Conservation (phyloP, 805 yeast genomes). For the Ogataea sp. region DNA sequence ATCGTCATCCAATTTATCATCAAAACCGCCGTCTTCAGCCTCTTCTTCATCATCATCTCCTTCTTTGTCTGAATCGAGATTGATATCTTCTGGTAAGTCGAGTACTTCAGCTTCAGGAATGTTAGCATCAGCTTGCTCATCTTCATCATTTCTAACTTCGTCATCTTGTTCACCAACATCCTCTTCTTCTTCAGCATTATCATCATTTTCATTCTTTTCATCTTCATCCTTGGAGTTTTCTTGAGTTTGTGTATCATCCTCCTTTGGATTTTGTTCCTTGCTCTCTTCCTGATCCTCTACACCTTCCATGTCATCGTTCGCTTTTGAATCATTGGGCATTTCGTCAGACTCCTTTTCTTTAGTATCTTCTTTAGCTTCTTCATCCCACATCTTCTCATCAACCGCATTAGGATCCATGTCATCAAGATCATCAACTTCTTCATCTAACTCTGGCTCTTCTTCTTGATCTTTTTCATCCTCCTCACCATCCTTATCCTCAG, state of each 20-base stretch:
- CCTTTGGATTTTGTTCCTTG: constrained; percentile 16
- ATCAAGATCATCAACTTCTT: constrained; percentile 81
- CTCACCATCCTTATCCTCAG: constrained; percentile 47
- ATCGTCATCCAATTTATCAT: constrained; percentile 11
- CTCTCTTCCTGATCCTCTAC: constrained; percentile 27
- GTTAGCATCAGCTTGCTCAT: constrained; percentile 59
- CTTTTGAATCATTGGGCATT: constrained; percentile 47
- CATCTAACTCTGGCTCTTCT: constrained; percentile 72
- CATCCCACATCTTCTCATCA: constrained; percentile 98
- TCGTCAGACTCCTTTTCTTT: constrained; percentile 80
- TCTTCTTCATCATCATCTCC: constrained; percentile 30
- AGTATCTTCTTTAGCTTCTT: constrained; percentile 65
- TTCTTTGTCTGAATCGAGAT: constrained; percentile 75
- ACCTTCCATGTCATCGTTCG: constrained; percentile 44
- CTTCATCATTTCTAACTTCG: constrained; percentile 60
- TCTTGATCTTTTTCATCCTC: constrained; percentile 44
- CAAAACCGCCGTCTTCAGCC: constrained; percentile 23
- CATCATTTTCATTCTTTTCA: constrained; percentile 36
- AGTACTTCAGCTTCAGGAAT: constrained; percentile 81
- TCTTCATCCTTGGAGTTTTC: constrained; percentile 28
- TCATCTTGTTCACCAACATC: constrained; percentile 82
- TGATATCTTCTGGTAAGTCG: constrained; percentile 88
- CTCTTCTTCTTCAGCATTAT: constrained; percentile 49
- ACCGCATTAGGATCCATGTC: constrained; percentile 91
- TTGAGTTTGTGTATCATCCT: constrained; percentile 28